Evolutionary conservation across 768 basidiomycete species (phyloP), one percentile per base, ranked within the genome.

Genomic region (Leccinellum albellum): DNA sequence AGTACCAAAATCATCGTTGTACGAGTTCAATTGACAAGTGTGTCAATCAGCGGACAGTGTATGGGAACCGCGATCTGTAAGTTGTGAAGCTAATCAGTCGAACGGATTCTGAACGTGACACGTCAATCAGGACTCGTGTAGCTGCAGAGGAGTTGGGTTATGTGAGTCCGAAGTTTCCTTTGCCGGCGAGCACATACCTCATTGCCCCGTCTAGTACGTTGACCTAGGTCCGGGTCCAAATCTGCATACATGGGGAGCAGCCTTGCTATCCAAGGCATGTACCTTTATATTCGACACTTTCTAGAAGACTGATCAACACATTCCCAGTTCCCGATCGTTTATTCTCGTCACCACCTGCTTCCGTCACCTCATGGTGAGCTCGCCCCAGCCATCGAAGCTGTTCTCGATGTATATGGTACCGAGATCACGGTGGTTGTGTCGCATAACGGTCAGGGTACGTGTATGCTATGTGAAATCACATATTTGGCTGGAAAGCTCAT

Each of bases 191-290:
- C 54, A 40, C 10, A 20, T 40, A 37, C 48, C 55, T 58, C 46
- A 47, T 57, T 57, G 10, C 33, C 28, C 51, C 24, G 14, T 10
- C 7, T 61, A 94, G 90, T 84, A 94, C 66, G 88, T 92, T 5
- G 94, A 96, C 65, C 76, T 93, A 14, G 94, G 94, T 2, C 94
- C 93, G 4, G 91, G 91, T 40, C 91, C 92, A 3, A 89, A 91
- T 66, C 76, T 85, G 51, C 92, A 95, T 66, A 95, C 93, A 0
- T 95, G 93, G 93, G 93, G 93, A 49, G 88, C 88, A 26, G 85
- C 79, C 6, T 75, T 95, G 3, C 74, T 95, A 3, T 91, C 90
- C 4, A 93, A 94, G 77, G 89, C 82, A 61, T 10, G 56, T 49
- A 15, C 24, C 9, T 9, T 1, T 54, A 3, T 53, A 3, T 52